Base-by-base conservation (phyloP, 129 eudicot species). In the Chrysanthemum lavandulifolium region DNA sequence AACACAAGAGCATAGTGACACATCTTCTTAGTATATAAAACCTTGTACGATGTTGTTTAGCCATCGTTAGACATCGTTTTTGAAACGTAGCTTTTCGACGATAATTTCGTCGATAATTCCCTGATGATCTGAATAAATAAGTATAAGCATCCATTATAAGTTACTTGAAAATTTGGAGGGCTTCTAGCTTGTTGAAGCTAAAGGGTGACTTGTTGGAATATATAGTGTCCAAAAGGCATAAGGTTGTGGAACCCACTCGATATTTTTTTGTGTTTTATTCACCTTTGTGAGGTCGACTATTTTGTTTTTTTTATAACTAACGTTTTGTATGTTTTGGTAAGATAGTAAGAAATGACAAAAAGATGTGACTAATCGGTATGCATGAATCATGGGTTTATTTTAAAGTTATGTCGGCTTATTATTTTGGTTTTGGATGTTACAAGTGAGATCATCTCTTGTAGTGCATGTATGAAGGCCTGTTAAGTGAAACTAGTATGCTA, bases 1-100 rank as follows among this genome's bases (percentile, higher is more conserved):
- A 87, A 16, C 92, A 87, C 14, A 87, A 27, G 8, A 86, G 88
- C 88, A 86, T 86, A 59, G 80, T 62, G 25, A 86, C 88, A 16
- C 91, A 86, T 25, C 92, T 84, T 23, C 83, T 65, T 68, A 84
- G 84, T 29, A 87, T 87, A 49, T 87, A 87, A 49, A 84, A 71
- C 63, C 86, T 82, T 10, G 92, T 84, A 47, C 77, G 74, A 29
- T 82, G 84, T 65, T 81, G 88, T 75, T 84, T 87, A 23, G 77
- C 84, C 61, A 87, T 67, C 2, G 82, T 23, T 12, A 73, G 60
- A 18, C 86, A 84, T 56, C 86, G 79, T 67, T 72, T 81, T 21
- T 78, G 72, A 7, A 79, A 81, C 43, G 84, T 71, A 19, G 21
- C 21, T 53, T 78, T 79, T 75, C 91, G 75, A 55, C 67, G 69